Base-by-base conservation (phyloP, 1,284 basidiomycete species). In the Apiotrichum gracile region DNA sequence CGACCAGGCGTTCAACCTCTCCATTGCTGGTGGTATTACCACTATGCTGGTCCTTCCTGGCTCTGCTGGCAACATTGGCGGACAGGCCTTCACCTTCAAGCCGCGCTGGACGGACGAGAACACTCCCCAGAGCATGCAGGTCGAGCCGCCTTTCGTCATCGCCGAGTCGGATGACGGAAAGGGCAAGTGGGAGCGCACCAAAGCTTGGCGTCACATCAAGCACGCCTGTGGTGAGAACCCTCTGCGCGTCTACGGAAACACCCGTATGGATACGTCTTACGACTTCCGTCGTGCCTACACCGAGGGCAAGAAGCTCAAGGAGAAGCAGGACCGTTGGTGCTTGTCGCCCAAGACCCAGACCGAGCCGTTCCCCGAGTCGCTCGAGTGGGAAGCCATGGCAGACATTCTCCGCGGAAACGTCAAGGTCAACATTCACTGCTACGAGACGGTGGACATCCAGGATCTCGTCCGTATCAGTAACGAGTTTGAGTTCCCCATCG, bases 331-430 rank as follows among this genome's bases (percentile, higher is more conserved):
- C 4, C 64, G 83, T 54, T 90, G 86, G 84, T 77, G 81, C 25
- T 78, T 73, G 8, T 76, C 84, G 22, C 81, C 80, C 1, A 72
- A 79, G 21, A 63, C 61, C 4, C 75, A 77, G 54, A 71, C 61
- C 5, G 68, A 74, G 40, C 67, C 70, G 6, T 91, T 88, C 72
- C 91, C 91, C 0, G 83, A 89, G 47, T 82, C 83, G 38, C 76
- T 91, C 40, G 81, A 89, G 66, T 88, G 86, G 82, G 91, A 94
- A 66, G 85, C 84, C 13, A 77, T 94, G 10, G 87, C 92, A 6
- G 91, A 93, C 61, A 87, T 92, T 7, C 78, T 96, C 24, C 79
- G 92, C 43, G 74, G 74, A 9, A 73, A 76, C 47, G 74, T 77
- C 57, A 77, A 88, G 82, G 79, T 91, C 54, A 85, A 89, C 62